A percentile compares a stretch with the other conserved stretches of the same genome.
These are phyloP conservation scores for Cystobasidium tubakii DNA, from an alignment of 768 basidiomycete species.

Conservation along the genomic window DNA sequence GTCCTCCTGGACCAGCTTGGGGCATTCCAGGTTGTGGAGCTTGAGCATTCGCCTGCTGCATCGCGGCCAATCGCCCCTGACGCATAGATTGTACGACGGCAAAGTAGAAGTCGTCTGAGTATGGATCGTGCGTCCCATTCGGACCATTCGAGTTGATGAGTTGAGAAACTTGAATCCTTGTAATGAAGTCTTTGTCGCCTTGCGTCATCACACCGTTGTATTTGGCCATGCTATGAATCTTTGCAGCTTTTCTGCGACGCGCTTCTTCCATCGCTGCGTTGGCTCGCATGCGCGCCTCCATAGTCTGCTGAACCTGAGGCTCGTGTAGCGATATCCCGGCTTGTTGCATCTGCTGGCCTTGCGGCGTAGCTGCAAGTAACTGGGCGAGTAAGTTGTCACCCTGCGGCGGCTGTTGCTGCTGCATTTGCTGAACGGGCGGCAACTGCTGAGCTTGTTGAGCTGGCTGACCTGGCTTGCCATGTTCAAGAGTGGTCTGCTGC, in stretches of 20 bases:
- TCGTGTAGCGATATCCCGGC: neutral
- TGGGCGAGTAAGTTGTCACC: slow-evolving; percentile 66
- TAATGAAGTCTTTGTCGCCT: slow-evolving; percentile 99
- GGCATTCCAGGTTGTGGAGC: neutral
- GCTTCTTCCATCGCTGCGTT: slow-evolving; percentile 66
- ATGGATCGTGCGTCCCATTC: slow-evolving; percentile 70
- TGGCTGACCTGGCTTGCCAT: slow-evolving; percentile 47
- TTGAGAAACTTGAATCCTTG: slow-evolving; percentile 95
- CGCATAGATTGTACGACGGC: slow-evolving; percentile 81
- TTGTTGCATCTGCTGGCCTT: slow-evolving; percentile 38
- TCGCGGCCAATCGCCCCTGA: slow-evolving; percentile 41
- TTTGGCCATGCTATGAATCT: slow-evolving; percentile 85
- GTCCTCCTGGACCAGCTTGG: neutral
- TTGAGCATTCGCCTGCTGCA: slow-evolving; percentile 19
- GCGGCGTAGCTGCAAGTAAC: slow-evolving; percentile 64
- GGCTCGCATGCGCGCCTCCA: slow-evolving; percentile 54
- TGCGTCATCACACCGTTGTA: slow-evolving; percentile 95
- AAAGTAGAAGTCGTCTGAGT: slow-evolving; percentile 96
- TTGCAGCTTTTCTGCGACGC: slow-evolving; percentile 69
- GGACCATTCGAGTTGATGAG: slow-evolving; percentile 59
- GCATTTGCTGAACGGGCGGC: slow-evolving; percentile 60
- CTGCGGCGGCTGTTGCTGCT: slow-evolving; percentile 63
- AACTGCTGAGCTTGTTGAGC: slow-evolving; percentile 56
- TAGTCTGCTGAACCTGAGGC: slow-evolving; percentile 44
- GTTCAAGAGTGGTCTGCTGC: slow-evolving; percentile 1